These are phyloP conservation scores for Trametes sanguinea DNA, from an alignment of 768 basidiomycete genomes.

Conservation along the genomic window DNA sequence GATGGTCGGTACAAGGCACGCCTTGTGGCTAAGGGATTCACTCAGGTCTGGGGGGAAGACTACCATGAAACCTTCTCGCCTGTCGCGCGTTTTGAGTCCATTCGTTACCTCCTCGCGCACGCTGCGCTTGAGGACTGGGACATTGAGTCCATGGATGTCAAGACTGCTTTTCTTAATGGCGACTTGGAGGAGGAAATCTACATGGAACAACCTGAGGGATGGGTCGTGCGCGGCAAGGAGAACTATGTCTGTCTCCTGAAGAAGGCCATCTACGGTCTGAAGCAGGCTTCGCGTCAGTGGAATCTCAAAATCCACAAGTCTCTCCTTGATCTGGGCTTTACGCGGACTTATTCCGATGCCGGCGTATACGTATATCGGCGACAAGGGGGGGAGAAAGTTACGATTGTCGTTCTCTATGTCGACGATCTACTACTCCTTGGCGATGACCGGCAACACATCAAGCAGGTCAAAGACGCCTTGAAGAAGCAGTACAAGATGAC, in stretches of 20 bases:
- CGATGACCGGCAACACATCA: not conserved
- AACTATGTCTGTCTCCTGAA: constrained; percentile 26
- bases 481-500: constrained; percentile 18
- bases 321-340: constrained; percentile 30
- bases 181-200: constrained; percentile 32
- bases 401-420: not conserved
- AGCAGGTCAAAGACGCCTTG: not conserved
- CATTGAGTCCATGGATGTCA: constrained; percentile 31
- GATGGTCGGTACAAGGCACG: constrained; percentile 33
- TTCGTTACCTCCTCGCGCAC: constrained; percentile 28
- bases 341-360: constrained; percentile 25
- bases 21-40: constrained; percentile 39
- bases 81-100: constrained; percentile 22
- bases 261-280: constrained; percentile 35
- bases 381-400: not conserved
- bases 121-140: constrained; percentile 29
- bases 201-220: constrained; percentile 32
- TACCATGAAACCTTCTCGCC: constrained; percentile 36
- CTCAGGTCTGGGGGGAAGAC: constrained; percentile 35
- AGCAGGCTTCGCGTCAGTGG: constrained; percentile 33
- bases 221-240: constrained; percentile 16
- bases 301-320: constrained; percentile 23
- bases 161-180: constrained; percentile 33
- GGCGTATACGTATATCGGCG: constrained; percentile 4
- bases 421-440: constrained; percentile 7